Evolutionary conservation across 352 stramenopile species (phyloP), one percentile per base, ranked within the genome.

Genomic region (Pythium rhizo-oryzae): DNA sequence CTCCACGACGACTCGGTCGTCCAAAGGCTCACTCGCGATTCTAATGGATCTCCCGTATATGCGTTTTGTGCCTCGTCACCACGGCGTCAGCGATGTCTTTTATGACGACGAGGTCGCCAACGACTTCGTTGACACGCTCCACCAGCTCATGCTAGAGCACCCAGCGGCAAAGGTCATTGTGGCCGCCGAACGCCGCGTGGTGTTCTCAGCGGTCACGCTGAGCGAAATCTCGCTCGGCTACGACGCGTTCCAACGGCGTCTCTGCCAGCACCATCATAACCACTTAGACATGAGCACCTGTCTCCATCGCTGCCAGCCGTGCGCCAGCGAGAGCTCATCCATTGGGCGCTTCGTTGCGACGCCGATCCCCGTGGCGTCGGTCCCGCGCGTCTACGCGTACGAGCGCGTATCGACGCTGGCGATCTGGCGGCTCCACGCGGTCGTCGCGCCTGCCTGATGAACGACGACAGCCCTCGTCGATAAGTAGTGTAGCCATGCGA

Each of bases 181-280:
- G 2, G 62, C 80, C 1, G 58, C 75, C 37, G 84, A 92, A 66
- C 77, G 62, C 24, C 82, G 84, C 30, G 56, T 74, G 2, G 76
- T 92, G n/a, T 92, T 92, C 44, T 90, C 84, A 4, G 78, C 72
- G 7, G 44, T 69, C 37, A 79, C 70, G 8, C 71, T 90, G 71
- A 74, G 60, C 47, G 63, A 80, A 49, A 74, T 92, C 39, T 75
- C 80, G 1, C 68, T 89, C 3, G 84, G 82, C 2, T 87, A 72
- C n/a, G 82, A 92, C 62, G 62, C 75, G 0, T 91, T 91, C 62
- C 64, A 78, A 49, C 54, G 61, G 0, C 74, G 80, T 23, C 62
- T 82, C 33, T 92, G 82, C 60, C 51, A 1, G 0, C 80, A 90
- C 25, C 8, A 52, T 11, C 15, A 23, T 23, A 15, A 8, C 41